phyloP scores from a whole-genome alignment of 2,329 filamentous ascomycete genomes.

The Byssothecium circinans region DNA sequence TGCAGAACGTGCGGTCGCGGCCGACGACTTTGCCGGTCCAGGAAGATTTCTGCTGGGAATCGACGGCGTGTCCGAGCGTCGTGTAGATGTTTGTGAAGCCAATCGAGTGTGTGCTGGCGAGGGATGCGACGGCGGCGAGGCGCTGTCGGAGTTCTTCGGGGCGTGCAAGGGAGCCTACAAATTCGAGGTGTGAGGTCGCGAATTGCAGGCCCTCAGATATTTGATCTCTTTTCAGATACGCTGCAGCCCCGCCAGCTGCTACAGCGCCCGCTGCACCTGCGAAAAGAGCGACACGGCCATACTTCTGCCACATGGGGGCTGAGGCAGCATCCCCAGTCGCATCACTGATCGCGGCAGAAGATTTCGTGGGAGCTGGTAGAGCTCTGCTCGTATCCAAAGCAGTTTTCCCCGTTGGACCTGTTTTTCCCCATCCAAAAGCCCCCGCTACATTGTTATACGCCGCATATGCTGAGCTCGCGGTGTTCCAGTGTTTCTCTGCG shows the following conservation, averaged over 20 bases:
- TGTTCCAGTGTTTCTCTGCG: conserved; percentile 83
- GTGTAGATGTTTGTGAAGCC: conserved; percentile 89
- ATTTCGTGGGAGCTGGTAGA: conserved; percentile 33
- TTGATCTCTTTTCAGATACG: conserved; percentile 82
- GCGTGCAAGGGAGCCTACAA: conserved; percentile 86
- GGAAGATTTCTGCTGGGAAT: conserved; percentile 44
- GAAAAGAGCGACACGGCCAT: conserved; percentile 83
- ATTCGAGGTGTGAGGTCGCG: conserved; percentile 89
- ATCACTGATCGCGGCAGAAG: conserved; percentile 41
- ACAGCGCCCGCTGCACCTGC: conserved; percentile 80
- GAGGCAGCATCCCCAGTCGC: conserved; percentile 49
- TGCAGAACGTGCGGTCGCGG: conserved; percentile 83
- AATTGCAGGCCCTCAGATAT: conserved; percentile 76
- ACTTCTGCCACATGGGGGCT: conserved; percentile 67
- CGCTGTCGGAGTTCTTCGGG: conserved; percentile 78
- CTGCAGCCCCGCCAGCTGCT: conserved; percentile 79
- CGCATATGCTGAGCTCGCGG: conserved; percentile 69
- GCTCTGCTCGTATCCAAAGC: conserved; percentile 39
- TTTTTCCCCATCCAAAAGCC: conserved; percentile 63
- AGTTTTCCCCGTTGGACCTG: conserved; percentile 13
- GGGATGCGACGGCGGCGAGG: conserved; percentile 66
- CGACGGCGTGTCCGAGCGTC: conserved; percentile 70
- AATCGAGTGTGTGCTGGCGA: conserved; percentile 67
- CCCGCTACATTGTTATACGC: conserved; percentile 65
- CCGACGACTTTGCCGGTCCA: conserved; percentile 63